These are phyloP conservation scores for Penicillium canescens DNA, from an alignment of 495 filamentous ascomycete genomes.

Conservation along the genomic window DNA sequence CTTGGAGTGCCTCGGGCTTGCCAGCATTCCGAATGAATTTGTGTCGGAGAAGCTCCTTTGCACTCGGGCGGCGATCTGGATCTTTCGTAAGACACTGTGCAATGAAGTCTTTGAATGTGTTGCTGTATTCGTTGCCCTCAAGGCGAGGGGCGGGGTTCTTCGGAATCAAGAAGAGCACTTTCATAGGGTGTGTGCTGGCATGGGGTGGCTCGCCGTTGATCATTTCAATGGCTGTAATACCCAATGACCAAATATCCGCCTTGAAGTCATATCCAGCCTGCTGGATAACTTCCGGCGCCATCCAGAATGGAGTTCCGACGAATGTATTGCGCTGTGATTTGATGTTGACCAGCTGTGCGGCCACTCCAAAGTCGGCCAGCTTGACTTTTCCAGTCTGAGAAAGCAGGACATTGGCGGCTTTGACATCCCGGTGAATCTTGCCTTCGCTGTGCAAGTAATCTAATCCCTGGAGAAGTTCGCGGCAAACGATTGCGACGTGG, in stretches of 20 bases:
- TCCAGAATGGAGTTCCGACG: constrained; percentile 99
- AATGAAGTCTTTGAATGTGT: constrained; percentile 92
- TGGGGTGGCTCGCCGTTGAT: constrained; percentile 91
- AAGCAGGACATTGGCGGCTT: constrained; percentile 90
- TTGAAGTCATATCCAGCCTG: constrained; percentile 96
- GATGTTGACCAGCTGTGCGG: constrained; percentile 93
- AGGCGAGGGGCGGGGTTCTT: constrained; percentile 85
- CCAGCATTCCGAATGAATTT: constrained; percentile 85
- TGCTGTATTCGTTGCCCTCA: constrained; percentile 81
- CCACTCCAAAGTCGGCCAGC: constrained; percentile 96
- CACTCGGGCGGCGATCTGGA: constrained; percentile 77
- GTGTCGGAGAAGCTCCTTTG: constrained; percentile 87
- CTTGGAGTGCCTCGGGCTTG: constrained; percentile 79
- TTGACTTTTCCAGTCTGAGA: constrained; percentile 91
- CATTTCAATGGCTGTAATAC: constrained; percentile 94
- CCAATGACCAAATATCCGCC: constrained; percentile 96
- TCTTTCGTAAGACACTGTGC: constrained; percentile 88
- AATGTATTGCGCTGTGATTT: constrained; percentile 98
- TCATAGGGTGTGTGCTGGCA: constrained; percentile 93
- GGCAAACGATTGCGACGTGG: constrained; percentile 92
- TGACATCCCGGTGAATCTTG: constrained; percentile 97
- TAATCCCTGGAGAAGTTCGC: constrained; percentile 84
- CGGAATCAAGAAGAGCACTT: constrained; percentile 95
- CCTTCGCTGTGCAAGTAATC: constrained; percentile 94
- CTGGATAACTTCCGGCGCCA: constrained; percentile 98